Evolutionary conservation across 73 alveolate species (phyloP), one percentile per base, ranked within the genome.

Genomic region (Symbiodinium natans): DNA sequence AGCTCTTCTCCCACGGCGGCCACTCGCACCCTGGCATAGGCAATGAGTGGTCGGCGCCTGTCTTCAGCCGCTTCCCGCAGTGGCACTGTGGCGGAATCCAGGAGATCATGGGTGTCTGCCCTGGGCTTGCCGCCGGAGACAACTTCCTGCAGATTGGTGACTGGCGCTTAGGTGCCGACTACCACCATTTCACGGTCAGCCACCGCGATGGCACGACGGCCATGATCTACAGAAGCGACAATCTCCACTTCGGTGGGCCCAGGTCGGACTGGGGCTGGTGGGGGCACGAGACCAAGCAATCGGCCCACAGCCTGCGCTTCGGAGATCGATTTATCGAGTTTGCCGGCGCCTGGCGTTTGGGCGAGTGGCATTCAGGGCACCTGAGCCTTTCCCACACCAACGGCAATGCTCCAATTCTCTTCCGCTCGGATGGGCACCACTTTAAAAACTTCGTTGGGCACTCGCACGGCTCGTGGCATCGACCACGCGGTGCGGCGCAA

Each of bases 281-380:
- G 94, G 43, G 71, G 21, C 43, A 84, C n/a, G 63, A 48, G 63
- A 48, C 19, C 23, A 48, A 48, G 63, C 27, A 48, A 17, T 17
- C 63, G 27, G 1, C 10, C 17, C 63, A 48, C 63, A 48, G 17
- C 27, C 3, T 48, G 27, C 63, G 17, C 27, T 48, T 48, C 17
- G 63, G 63, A 17, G 63, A 48, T 5, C 83, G 41, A 19, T 87
- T 38, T 85, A 87, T 87, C 29, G 43, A 87, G 68, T 54, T 87
- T 19, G 94, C 85, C 85, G 39, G 10, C 56, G 19, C 2, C 42
- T 63, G 29, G 41, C 94, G 94, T 8, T n/a, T 87, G 41, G 94
- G 94, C 17, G 42, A 17, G 13, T 63, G 38, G 40, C 31, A 87
- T 40, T 52, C 13, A 0, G 7, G 9, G 1, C 94, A 87, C 43